Conservation (phyloP, 768 basidiomycete species). For the Termitomyces bulborhizus region DNA sequence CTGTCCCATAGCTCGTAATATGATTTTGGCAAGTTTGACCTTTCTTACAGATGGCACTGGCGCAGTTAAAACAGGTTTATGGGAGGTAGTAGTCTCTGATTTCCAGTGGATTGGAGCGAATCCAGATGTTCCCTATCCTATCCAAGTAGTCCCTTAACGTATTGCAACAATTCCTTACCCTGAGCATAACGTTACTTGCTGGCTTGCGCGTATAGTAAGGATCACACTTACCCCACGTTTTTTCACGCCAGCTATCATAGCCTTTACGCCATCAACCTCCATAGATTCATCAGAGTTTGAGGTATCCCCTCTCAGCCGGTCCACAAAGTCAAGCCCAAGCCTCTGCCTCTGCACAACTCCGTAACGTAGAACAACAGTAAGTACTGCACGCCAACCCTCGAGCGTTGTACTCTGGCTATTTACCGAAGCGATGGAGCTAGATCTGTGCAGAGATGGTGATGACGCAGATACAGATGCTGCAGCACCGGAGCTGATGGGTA, state of each 20-base stretch:
- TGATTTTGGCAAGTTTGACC: neutral
- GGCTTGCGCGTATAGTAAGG: neutral
- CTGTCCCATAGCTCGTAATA: constrained; percentile 8
- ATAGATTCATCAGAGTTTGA: constrained; percentile 17
- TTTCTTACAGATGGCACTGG: constrained; percentile 28
- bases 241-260: constrained; percentile 78
- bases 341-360: constrained; percentile 54
- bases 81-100: constrained; percentile 13
- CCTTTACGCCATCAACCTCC: constrained; percentile 52
- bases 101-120: neutral
- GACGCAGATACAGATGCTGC: constrained; percentile 16
- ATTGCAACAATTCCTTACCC: constrained; percentile 67
- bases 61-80: constrained; percentile 33
- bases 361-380: constrained; percentile 61
- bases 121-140: constrained; percentile 21
- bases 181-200: constrained; percentile 21
- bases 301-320: constrained; percentile 7
- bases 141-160: constrained; percentile 63
- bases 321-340: constrained; percentile 22
- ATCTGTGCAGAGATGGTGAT: constrained; percentile 12
- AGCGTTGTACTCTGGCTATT: constrained; percentile 26
- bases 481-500: constrained; percentile 18
- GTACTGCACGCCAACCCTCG: constrained; percentile 81
- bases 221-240: constrained; percentile 53
- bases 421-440: constrained; percentile 22